Conservation (phyloP, 208 protist genomes). For the Acanthamoeba castellanii region DNA sequence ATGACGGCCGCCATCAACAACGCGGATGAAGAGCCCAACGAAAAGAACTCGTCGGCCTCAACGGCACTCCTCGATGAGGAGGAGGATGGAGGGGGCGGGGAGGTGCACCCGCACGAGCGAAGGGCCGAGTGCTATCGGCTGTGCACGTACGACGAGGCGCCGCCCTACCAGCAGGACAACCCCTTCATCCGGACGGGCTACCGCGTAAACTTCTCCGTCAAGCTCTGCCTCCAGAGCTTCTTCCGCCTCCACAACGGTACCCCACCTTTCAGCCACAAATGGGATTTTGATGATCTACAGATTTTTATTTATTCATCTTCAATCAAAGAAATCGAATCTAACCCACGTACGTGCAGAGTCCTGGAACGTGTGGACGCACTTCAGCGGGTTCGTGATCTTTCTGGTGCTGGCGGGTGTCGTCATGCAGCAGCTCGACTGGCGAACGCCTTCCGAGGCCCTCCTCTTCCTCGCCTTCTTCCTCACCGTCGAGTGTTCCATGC, state of each 20-base stretch:
- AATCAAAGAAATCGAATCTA: neutral
- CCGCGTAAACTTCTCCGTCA: constrained; percentile 60
- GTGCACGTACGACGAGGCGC: constrained; percentile 29
- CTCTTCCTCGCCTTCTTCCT: constrained; percentile 18
- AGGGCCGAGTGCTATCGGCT: constrained; percentile 33
- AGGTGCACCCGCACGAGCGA: neutral
- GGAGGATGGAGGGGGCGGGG: neutral
- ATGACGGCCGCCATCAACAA: neutral
- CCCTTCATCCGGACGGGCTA: constrained; percentile 24
- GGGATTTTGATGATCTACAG: no score
- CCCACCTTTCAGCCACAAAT: neutral
- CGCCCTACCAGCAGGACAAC: constrained; percentile 50
- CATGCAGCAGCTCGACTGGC: neutral
- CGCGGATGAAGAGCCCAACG: neutral
- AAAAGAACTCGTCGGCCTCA: neutral
- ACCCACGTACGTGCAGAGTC: neutral
- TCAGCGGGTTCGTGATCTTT: neutral
- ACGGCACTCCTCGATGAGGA: neutral
- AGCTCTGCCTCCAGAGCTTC: constrained; percentile 20
- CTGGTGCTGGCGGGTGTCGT: neutral
- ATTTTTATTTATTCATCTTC: neutral
- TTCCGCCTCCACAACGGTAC: constrained; percentile 53
- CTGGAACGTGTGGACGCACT: constrained; percentile 66
- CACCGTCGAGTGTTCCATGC: constrained; percentile 22
- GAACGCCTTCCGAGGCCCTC: neutral